Evolutionary conservation across 768 basidiomycete species (phyloP), one percentile per base, ranked within the genome.

Genomic region (Collybia sp.): DNA sequence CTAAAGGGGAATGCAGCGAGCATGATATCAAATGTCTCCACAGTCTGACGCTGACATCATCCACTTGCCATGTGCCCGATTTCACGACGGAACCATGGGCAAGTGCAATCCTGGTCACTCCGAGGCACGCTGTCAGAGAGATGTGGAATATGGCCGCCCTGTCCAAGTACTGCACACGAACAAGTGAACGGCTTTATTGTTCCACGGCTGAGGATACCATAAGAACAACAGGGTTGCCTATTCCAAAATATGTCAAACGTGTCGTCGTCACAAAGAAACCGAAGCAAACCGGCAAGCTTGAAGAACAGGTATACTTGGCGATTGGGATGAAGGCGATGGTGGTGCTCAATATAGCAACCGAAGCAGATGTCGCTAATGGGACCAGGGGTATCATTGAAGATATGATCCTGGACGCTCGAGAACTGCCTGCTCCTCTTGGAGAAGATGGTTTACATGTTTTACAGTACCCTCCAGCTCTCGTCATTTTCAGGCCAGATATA

Each of bases 251-350:
- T 44, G 9, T 2, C 12, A 13, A 53, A 53, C 37, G 37, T 20
- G 17, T 53, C 5, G 30, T 43, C 2, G 45, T 51, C 4, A 50
- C 32, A 1, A 47, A 47, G 40, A 44, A 40, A 15, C 33, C 36
- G 3, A 54, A 53, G 32, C n/a, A 49, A 6, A 54, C 50, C n/a
- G 49, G 44, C 5, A 53, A 59, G 10, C 45, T 69, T 12, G 17
- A 39, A 2, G 49, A 56, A 8, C n/a, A 6, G 0, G 47, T 68
- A 1, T 55, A 65, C 35, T 19, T 71, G 0, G 64, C 64, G n/a
- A n/a, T n/a, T n/a, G n/a, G n/a, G n/a, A 68, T 67, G 65, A 52
- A 62, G 39, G 67, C 59, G 0, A 71, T 75, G 68, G 61, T 70
- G 0, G 50, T 58, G 2, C 12, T 52, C 0, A 74, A 73, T 37